A percentile compares a stretch with the other conserved stretches of the same genome.
Conservation (phyloP, 495 filamentous ascomycete genomes). For the Recurvomyces mirabilis region DNA sequence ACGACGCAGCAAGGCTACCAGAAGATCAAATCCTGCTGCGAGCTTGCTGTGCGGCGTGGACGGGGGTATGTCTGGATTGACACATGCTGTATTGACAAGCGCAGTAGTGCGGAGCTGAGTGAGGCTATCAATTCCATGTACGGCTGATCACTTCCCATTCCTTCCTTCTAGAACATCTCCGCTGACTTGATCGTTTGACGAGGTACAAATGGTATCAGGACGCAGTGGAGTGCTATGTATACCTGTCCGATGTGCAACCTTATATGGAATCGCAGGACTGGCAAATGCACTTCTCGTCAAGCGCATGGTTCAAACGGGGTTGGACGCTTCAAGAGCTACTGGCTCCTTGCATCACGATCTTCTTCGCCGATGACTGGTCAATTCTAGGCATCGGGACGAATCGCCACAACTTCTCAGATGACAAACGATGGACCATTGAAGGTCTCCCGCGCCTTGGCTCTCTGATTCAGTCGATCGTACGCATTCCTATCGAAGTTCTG, state of each 20-base stretch:
- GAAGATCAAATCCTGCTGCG: conserved; percentile 7
- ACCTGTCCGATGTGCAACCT: conserved; percentile 6
- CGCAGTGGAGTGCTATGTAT: conserved; percentile 5
- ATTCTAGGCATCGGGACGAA: background rate
- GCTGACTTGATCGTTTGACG: conserved; percentile 16
- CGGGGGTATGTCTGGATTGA: conserved; percentile 2
- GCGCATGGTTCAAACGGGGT: no score
- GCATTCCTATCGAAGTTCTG: background rate
- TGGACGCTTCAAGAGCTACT: conserved; percentile 13
- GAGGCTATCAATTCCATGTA: no score
- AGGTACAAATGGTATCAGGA: conserved; percentile 13
- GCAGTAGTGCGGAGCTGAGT: conserved; percentile 17
- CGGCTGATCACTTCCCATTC: background rate
- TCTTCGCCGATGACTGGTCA: conserved; percentile 1
- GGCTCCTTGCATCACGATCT: background rate
- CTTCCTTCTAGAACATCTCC: no score
- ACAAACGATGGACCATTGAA: background rate
- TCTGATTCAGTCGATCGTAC: no score
- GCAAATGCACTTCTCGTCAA: background rate
- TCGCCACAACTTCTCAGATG: background rate
- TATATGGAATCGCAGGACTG: background rate
- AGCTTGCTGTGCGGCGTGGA: background rate
- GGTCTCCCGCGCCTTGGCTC: no score
- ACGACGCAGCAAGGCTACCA: background rate
- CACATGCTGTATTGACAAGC: conserved; percentile 10